A percentile compares a stretch with the other conserved stretches of the same genome.
Conservation (phyloP, 2,329 filamentous ascomycete genomes). For the Penicillium palitans region DNA sequence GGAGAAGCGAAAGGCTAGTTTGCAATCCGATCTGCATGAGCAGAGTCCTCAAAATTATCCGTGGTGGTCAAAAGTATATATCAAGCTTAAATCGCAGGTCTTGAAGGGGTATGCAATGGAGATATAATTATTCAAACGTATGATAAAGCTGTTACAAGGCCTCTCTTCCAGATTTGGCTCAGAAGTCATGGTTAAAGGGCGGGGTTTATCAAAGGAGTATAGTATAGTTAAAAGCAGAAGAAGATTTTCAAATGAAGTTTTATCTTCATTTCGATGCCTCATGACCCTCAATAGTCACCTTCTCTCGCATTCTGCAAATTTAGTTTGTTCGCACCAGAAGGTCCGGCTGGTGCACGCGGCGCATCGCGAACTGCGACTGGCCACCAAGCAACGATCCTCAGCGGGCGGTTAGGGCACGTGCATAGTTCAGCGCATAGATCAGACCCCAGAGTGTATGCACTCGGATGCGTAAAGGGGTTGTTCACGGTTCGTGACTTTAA, state of each 20-base stretch:
- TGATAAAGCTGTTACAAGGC: background rate
- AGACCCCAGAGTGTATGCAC: background rate
- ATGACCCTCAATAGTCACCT: background rate
- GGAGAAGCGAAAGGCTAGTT: slow-evolving; percentile 16
- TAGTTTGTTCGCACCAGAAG: background rate
- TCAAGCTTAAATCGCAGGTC: background rate
- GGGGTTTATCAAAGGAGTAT: background rate
- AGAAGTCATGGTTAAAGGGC: background rate
- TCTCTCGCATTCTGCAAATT: background rate
- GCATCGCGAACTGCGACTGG: slow-evolving; percentile 16
- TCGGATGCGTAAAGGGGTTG: background rate
- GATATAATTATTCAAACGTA: background rate
- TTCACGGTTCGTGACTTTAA: background rate
- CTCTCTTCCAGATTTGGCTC: background rate
- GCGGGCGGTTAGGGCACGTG: slow-evolving; percentile 21
- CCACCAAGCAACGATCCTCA: slow-evolving; percentile 14
- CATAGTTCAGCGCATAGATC: background rate
- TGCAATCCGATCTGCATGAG: slow-evolving; percentile 13
- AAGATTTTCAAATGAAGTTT: background rate
- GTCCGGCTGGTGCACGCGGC: slow-evolving; percentile 14
- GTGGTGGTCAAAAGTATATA: slow-evolving; percentile 9
- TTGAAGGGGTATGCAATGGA: background rate
- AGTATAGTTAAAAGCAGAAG: background rate
- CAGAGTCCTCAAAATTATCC: slow-evolving; percentile 12
- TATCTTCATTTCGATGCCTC: background rate